phyloP scores from a whole-genome alignment of 495 filamentous ascomycete genomes.

The Penicillium riverlandense region DNA sequence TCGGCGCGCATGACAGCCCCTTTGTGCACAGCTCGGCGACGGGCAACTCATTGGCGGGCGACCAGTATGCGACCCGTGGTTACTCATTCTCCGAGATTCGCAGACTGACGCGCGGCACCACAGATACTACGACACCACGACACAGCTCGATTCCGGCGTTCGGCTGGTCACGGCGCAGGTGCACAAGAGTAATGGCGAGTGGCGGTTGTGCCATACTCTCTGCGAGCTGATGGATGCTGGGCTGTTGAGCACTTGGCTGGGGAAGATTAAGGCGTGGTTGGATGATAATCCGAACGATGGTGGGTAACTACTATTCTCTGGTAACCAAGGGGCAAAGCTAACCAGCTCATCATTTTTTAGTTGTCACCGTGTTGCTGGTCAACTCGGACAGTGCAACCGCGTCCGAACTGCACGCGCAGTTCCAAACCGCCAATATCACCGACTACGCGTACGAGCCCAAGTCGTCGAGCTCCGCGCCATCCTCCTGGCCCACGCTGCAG shows the following conservation, averaged over 20 bases:
- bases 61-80: conserved; percentile 46
- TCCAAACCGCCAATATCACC: conserved; percentile 50
- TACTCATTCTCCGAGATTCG: not conserved
- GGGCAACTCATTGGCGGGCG: conserved; percentile 49
- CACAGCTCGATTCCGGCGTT: conserved; percentile 62
- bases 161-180: conserved; percentile 67
- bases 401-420: conserved; percentile 47
- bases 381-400: conserved; percentile 58
- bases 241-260: conserved; percentile 53
- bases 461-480: conserved; percentile 31
- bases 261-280: conserved; percentile 58
- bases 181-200: conserved; percentile 49
- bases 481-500: conserved; percentile 62
- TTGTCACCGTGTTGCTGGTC: conserved; percentile 68
- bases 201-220: conserved; percentile 59
- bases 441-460: conserved; percentile 54
- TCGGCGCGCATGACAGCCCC: conserved; percentile 58
- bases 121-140: conserved; percentile 61
- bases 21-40: conserved; percentile 47
- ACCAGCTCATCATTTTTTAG: conserved; percentile 18
- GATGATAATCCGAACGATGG: conserved; percentile 61
- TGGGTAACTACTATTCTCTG: conserved; percentile 6
- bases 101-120: not conserved
- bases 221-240: conserved; percentile 64
- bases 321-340: not conserved